These are phyloP conservation scores for Lachnellula occidentalis DNA, from an alignment of 2,329 filamentous ascomycete genomes.

Conservation along the genomic window DNA sequence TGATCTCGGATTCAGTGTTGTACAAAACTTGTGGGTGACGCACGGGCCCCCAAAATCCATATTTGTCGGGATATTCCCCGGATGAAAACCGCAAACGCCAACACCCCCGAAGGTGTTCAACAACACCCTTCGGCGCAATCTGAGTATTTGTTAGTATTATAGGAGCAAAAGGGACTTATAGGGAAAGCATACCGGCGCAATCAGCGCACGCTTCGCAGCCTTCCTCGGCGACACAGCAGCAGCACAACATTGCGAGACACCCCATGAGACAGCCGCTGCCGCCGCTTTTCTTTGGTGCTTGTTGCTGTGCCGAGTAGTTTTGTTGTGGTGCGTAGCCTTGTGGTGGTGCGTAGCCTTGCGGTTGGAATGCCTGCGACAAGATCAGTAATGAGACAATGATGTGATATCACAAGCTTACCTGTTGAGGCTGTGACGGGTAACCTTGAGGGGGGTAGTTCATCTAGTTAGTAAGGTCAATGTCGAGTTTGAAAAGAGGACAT, in stretches of 20 bases:
- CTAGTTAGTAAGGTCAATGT: too few species aligned
- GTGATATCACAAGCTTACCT: not conserved
- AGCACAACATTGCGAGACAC: conserved; percentile 44
- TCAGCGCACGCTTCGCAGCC: conserved; percentile 46
- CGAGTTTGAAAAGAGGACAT: too few species aligned
- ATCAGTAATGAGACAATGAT: not conserved
- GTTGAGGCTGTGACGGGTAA: conserved; percentile 4
- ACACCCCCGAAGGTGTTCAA: conserved; percentile 14
- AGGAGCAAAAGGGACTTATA: not conserved
- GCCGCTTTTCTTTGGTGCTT: conserved; percentile 32
- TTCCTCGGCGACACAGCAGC: conserved; percentile 47
- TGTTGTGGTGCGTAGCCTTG: conserved; percentile 33
- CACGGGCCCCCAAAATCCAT: too few species aligned
- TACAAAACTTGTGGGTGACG: not conserved
- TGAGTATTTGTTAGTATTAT: conserved; percentile 11
- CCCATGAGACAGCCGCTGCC: conserved; percentile 39
- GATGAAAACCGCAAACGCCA: too few species aligned
- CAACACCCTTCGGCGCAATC: conserved; percentile 29
- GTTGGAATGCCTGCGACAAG: conserved; percentile 8
- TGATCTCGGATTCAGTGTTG: not conserved
- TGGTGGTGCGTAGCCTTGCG: conserved; percentile 14
- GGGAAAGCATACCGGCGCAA: conserved; percentile 30
- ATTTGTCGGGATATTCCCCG: too few species aligned
- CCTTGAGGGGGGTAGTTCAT: not conserved
- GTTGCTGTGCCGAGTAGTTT: conserved; percentile 39